Evolutionary conservation across 257 asterid species (phyloP), one percentile per base, ranked within the genome.

Genomic region (Salvia hispanica): DNA sequence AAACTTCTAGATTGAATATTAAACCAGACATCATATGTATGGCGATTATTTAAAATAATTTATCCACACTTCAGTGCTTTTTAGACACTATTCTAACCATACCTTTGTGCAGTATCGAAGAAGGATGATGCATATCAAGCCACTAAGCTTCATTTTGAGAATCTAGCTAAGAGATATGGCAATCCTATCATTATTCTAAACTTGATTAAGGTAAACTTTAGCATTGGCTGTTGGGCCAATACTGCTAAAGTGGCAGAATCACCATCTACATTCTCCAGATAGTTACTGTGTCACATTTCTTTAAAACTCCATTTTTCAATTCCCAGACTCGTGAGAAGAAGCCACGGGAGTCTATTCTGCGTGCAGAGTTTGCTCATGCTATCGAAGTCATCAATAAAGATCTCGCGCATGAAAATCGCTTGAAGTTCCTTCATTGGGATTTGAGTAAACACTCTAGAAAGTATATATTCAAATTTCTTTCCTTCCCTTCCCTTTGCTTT

Each of bases 391-490:
- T 94, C 57, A 94, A 94, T 78, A 84, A 69, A 79, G 89, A 84
- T 80, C 85, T 88, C 11, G 34, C 85, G 1, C 81, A 44, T 82
- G 89, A 82, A 68, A 76, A 83, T 70, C 96, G 80, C 70, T 78
- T 94, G 88, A 94, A 78, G 81, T 94, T 91, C 80, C 89, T 91
- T 77, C 99, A 91, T 74, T 94, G 97, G 97, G 99, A 94, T 78
- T 79, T 94, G 73, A 91, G 84, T 72, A 88, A 83, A 76, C 72
- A 80, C 82, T 82, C 97, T 33, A 85, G 79, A 87, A 87, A 79
- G 99, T 94, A 80, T 15, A 40, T 36, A 45, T 3, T 34, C 37
- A 69, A 53, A 6, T 7, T 36, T 58, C 47, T 18, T 18, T 18
- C 21, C 21, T 18, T 18, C 21, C 21, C 21, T 39, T 43, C 69